Evolutionary conservation across 495 filamentous ascomycete genomes (phyloP).

Genomic region (Hypoxylon rickii): DNA sequence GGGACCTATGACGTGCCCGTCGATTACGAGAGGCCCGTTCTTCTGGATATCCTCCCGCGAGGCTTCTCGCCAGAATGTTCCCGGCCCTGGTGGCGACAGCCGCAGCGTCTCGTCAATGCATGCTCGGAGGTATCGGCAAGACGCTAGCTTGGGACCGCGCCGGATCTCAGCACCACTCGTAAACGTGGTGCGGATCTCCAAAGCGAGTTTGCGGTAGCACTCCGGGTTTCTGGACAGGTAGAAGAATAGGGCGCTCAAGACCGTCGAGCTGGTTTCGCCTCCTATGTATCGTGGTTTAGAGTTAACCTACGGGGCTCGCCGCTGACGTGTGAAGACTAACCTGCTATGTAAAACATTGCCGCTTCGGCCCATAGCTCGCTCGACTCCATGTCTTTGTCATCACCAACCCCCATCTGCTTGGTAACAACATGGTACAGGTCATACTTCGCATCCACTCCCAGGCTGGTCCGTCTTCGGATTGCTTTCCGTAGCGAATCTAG

Average conservation of each 20-base stretch:
- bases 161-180: conserved; percentile 41
- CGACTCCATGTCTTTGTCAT: neutral
- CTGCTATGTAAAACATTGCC: conserved; percentile 29
- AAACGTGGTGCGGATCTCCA: conserved; percentile 48
- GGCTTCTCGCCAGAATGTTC: conserved; percentile 50
- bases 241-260: conserved; percentile 56
- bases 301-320: no score
- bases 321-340: conserved; percentile 23
- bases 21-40: conserved; percentile 18
- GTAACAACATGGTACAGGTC: neutral
- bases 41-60: conserved; percentile 10
- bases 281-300: neutral
- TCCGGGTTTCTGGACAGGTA: conserved; percentile 54
- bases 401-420: neutral
- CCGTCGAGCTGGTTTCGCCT: conserved; percentile 53
- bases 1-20: conserved; percentile 32
- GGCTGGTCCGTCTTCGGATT: neutral
- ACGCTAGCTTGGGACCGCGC: conserved; percentile 46
- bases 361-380: conserved; percentile 27
- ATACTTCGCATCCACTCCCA: neutral
- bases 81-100: conserved; percentile 56
- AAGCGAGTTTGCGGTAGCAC: conserved; percentile 44
- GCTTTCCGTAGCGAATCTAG: neutral
- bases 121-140: conserved; percentile 45
- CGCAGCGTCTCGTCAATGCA: conserved; percentile 55